phyloP scores from a whole-genome alignment of 257 asterid species.

The Ehretia macrophylla region DNA sequence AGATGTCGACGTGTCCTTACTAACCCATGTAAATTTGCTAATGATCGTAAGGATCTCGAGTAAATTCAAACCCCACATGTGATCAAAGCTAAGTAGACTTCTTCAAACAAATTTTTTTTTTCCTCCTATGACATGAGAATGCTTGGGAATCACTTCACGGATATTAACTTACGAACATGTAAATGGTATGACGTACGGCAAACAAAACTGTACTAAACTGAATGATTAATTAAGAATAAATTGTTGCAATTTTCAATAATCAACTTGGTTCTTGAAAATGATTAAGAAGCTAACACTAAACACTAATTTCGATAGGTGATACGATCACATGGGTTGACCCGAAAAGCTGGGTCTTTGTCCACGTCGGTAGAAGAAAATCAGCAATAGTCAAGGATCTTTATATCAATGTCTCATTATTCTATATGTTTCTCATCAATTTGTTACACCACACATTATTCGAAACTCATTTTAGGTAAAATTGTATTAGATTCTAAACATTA shows the following conservation, averaged over 20 bases:
- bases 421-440: no score
- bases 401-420: not conserved
- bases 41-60: no score
- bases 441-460: no score
- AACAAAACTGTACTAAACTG: not conserved
- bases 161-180: no score
- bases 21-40: no score
- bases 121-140: no score
- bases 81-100: no score
- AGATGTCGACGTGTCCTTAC: no score
- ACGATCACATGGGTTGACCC: conserved; percentile 41
- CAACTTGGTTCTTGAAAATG: not conserved
- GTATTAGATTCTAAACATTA: not conserved
- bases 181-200: not conserved
- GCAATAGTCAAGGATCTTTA: conserved; percentile 36
- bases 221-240: not conserved
- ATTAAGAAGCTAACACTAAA: not conserved
- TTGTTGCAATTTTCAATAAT: not conserved
- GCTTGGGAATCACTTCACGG: no score
- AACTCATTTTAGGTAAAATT: no score
- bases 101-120: no score
- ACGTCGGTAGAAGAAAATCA: conserved; percentile 30
- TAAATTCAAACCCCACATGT: no score
- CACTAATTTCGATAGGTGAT: conserved; percentile 1
- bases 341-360: conserved; percentile 34